Percentiles rank a stretch among this genome's conserved stretches.
phyloP scores from a whole-genome alignment of 495 filamentous ascomycete genomes.

The Penicillium coffeae region DNA sequence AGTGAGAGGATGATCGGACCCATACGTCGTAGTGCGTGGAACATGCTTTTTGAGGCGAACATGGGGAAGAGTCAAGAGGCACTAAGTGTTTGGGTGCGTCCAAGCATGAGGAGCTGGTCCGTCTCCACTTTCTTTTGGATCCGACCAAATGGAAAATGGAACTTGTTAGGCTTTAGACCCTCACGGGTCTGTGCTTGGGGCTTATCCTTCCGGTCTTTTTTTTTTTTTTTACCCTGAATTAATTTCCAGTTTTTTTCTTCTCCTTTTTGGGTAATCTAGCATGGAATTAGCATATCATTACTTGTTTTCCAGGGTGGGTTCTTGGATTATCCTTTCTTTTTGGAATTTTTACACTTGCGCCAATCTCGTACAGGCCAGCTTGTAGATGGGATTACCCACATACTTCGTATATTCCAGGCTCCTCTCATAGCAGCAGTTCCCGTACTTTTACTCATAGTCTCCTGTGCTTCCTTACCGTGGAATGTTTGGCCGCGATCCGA shows the following conservation, averaged over 20 bases:
- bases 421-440: neutral
- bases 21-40: slow-evolving; percentile 4
- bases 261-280: too few species aligned
- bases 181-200: neutral
- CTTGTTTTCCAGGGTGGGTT: too few species aligned
- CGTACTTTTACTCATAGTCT: too few species aligned
- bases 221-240: neutral
- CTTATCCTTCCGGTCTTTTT: neutral
- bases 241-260: neutral
- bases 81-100: too few species aligned
- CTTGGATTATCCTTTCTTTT: too few species aligned
- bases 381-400: too few species aligned
- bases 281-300: too few species aligned
- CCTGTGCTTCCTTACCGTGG: neutral
- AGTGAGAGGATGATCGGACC: neutral
- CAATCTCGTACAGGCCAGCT: too few species aligned
- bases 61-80: slow-evolving; percentile 4
- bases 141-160: slow-evolving; percentile 6
- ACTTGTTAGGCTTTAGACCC: too few species aligned
- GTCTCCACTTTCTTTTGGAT: slow-evolving; percentile 1
- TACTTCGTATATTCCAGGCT: neutral
- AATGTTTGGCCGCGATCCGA: slow-evolving; percentile 19
- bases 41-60: slow-evolving; percentile 6
- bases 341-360: too few species aligned
- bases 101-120: neutral